Base-by-base conservation (phyloP, 305 asterid genomes). In the Solanum chacoense region DNA sequence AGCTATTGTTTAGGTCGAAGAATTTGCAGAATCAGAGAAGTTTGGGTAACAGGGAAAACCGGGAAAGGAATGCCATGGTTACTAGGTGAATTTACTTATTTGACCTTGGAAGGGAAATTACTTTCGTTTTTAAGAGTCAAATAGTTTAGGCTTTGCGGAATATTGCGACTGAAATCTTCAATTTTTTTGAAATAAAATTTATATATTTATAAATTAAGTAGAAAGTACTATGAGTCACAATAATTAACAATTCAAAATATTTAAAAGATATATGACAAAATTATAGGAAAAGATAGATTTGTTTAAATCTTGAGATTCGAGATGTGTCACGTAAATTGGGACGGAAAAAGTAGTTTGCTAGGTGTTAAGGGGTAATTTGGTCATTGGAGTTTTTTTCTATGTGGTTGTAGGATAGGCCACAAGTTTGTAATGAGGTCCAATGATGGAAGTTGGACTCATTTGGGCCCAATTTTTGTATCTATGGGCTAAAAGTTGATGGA, bases 281-380 rank as follows among this genome's bases (percentile, higher is more conserved):
- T 45, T 45, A 45, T 3, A 0, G 0, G 2, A 45, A 45, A 0
- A 45, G 0, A 45, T 45, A 45, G 3, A 6, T 0, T 14, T 14
- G 0, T 45, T 45, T 45, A 0, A 45, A 45, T 45, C 0, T 45
- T 0, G 3, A 45, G 0, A 12, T 42, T 42, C 1, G 6, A 42
- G 2, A 45, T 14, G 1, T 45, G 8, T 45, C 7, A 0, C 63
- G 0, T 40, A 0, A 14, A 45, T 45, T 0, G 0, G 20, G 3
- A 5, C 8, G 3, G 0, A 45, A 14, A 5, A 0, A 1, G 2
- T 42, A 9, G 71, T 28, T 26, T 18, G 6, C 2, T 11, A 0
- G 18, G 38, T 42, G 18, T 4, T 8, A 45, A 29, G 18, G 86
- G 72, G 86, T 81, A 18, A 1, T 81, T 81, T 40, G 3, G 72